Conservation (phyloP, 2,329 filamentous ascomycete species). For the Passalora sequoiae region DNA sequence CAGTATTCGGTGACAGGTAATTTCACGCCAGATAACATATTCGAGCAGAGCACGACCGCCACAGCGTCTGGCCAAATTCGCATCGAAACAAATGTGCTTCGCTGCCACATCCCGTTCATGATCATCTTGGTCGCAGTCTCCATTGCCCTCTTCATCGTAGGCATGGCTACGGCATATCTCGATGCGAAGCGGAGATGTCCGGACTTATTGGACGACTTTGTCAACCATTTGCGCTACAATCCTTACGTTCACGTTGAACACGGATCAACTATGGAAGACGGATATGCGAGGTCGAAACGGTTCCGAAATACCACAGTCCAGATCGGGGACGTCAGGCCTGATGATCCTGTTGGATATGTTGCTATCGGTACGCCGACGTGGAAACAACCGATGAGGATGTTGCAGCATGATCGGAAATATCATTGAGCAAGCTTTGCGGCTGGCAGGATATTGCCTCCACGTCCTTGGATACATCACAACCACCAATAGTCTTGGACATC, state of each 20-base stretch:
- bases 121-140: slow-evolving; percentile 12
- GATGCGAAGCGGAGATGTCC: slow-evolving; percentile 14
- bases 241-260: slow-evolving; percentile 11
- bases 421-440: neutral
- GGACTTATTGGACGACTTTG: slow-evolving; percentile 19
- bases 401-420: slow-evolving; percentile 4
- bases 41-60: neutral
- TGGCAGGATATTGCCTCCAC: too few relatives aligned
- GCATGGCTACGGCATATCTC: slow-evolving; percentile 14
- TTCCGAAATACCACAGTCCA: slow-evolving; percentile 10
- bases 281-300: slow-evolving; percentile 7
- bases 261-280: slow-evolving; percentile 14
- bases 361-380: slow-evolving; percentile 13
- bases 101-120: slow-evolving; percentile 11
- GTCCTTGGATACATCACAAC: too few relatives aligned
- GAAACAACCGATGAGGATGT: slow-evolving; percentile 4
- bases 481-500: too few relatives aligned
- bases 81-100: slow-evolving; percentile 11
- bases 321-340: slow-evolving; percentile 18
- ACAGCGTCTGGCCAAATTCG: slow-evolving; percentile 1
- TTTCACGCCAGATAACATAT: slow-evolving; percentile 3
- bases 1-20: slow-evolving; percentile 10
- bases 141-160: slow-evolving; percentile 8
- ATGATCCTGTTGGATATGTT: slow-evolving; percentile 13
- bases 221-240: slow-evolving; percentile 12